Evolutionary conservation across 1,284 basidiomycete species (phyloP).

Genomic region (Filobasidium uniguttulatum): DNA sequence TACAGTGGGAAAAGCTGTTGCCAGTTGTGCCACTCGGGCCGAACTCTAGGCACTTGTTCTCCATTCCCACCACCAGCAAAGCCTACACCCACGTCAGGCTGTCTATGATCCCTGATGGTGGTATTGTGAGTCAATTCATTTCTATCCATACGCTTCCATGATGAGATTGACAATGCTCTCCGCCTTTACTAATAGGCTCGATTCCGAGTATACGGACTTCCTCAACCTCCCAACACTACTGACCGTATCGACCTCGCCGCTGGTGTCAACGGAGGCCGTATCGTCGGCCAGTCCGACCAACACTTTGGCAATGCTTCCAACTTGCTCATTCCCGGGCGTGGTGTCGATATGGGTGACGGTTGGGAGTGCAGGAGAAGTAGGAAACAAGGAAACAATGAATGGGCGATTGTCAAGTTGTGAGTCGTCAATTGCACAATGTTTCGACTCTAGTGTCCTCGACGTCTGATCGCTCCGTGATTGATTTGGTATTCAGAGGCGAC

Average conservation of each 20-base stretch:
- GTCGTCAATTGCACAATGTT: conserved; percentile 22
- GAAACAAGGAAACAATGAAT: conserved; percentile 66
- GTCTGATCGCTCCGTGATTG: neutral
- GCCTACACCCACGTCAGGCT: conserved; percentile 73
- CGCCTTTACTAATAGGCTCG: conserved; percentile 47
- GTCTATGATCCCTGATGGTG: conserved; percentile 93
- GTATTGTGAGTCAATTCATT: conserved; percentile 52
- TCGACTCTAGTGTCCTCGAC: neutral
- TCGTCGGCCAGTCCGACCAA: conserved; percentile 51
- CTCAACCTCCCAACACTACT: conserved; percentile 39
- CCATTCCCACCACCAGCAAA: conserved; percentile 39
- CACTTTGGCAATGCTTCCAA: conserved; percentile 90
- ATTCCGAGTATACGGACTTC: conserved; percentile 78
- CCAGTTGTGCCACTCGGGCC: conserved; percentile 65
- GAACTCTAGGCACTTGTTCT: conserved; percentile 72
- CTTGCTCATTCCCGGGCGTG: conserved; percentile 77
- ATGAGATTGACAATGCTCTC: neutral
- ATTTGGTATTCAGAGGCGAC: conserved; percentile 42
- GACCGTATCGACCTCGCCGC: conserved; percentile 63
- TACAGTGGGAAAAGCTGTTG: conserved; percentile 67
- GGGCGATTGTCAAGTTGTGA: conserved; percentile 78
- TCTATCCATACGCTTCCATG: neutral
- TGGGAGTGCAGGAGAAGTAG: conserved; percentile 95
- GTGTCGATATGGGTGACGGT: conserved; percentile 87
- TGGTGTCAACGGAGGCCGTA: conserved; percentile 71